A percentile compares a stretch with the other conserved stretches of the same genome.
These are phyloP conservation scores for Paralagenidium karlingii DNA, from an alignment of 352 stramenopile species.

Conservation along the genomic window DNA sequence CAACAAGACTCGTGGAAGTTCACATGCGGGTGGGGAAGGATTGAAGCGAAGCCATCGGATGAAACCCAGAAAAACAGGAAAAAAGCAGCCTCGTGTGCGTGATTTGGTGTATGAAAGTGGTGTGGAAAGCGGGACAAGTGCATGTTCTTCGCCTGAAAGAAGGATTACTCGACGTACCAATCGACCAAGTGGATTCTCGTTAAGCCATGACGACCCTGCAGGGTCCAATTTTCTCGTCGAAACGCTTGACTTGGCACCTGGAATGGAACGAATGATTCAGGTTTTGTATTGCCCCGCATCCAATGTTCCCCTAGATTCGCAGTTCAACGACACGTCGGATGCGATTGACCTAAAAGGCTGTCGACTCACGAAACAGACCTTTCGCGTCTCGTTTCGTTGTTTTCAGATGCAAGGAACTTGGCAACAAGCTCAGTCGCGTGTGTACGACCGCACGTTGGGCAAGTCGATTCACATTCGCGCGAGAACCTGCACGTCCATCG, in stretches of 20 bases:
- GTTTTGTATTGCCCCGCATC: conserved; percentile 71
- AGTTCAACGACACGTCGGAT: conserved; percentile 30
- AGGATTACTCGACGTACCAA: too few relatives aligned
- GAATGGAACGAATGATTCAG: conserved; percentile 79
- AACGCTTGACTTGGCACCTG: conserved; percentile 74
- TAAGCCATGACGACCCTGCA: neutral
- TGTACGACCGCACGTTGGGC: conserved; percentile 75
- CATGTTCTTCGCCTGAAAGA: conserved; percentile 67
- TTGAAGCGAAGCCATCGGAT: conserved; percentile 34
- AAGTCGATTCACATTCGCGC: conserved; percentile 80
- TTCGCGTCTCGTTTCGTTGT: conserved; percentile 78
- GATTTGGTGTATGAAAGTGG: conserved; percentile 62
- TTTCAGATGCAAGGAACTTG: conserved; percentile 78
- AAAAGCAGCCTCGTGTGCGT: conserved; percentile 34
- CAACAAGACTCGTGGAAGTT: conserved; percentile 28
- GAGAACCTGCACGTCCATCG: conserved; percentile 77
- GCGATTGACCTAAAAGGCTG: conserved; percentile 65
- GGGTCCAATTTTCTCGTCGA: conserved; percentile 74
- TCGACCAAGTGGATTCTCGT: too few relatives aligned
- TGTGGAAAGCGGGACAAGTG: conserved; percentile 43
- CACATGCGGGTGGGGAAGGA: conserved; percentile 17
- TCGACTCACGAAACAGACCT: conserved; percentile 77
- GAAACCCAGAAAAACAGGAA: conserved; percentile 34
- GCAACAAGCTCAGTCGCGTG: conserved; percentile 73
- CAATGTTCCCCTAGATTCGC: conserved; percentile 21